phyloP scores from a whole-genome alignment of 1,139 yeast genomes.

The Kurtzmaniella quercitrusa region DNA sequence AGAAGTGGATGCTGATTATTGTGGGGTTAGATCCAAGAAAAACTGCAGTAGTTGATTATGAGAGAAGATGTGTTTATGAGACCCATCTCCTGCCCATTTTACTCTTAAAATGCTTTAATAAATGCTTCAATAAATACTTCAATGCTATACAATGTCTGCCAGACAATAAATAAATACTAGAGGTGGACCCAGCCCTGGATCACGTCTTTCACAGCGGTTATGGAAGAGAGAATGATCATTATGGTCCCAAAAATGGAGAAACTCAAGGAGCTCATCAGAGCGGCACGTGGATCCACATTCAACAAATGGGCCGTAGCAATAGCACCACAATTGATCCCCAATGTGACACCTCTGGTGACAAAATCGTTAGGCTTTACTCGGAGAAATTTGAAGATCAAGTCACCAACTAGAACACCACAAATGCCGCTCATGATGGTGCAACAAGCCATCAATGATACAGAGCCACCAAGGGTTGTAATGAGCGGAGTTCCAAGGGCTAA shows the following conservation, averaged over 20 bases:
- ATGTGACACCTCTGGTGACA: conserved; percentile 69
- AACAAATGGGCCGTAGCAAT: conserved; percentile 75
- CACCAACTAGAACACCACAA: conserved; percentile 69
- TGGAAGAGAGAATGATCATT: conserved; percentile 66
- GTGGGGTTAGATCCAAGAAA: no score
- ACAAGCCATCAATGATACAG: conserved; percentile 70
- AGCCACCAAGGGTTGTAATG: conserved; percentile 60
- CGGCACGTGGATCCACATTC: conserved; percentile 71
- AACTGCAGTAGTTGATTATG: no score
- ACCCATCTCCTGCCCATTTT: no score
- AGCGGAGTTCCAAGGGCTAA: conserved; percentile 77
- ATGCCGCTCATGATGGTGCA: conserved; percentile 78
- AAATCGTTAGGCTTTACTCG: conserved; percentile 60
- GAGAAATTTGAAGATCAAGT: conserved; percentile 38
- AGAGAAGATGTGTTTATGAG: no score
- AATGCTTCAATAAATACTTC: no score
- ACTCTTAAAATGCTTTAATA: no score
- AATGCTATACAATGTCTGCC: no score
- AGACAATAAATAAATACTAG: conserved; percentile 7
- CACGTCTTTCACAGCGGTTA: conserved; percentile 31
- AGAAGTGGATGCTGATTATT: no score
- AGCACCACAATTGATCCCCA: conserved; percentile 79
- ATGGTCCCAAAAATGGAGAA: conserved; percentile 70
- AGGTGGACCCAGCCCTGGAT: conserved; percentile 28
- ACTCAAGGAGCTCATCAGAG: conserved; percentile 69